A percentile compares a stretch with the other conserved stretches of the same genome.
Conservation (phyloP, 1,139 yeast genomes). For the Nakaseomyces bracarensis region DNA sequence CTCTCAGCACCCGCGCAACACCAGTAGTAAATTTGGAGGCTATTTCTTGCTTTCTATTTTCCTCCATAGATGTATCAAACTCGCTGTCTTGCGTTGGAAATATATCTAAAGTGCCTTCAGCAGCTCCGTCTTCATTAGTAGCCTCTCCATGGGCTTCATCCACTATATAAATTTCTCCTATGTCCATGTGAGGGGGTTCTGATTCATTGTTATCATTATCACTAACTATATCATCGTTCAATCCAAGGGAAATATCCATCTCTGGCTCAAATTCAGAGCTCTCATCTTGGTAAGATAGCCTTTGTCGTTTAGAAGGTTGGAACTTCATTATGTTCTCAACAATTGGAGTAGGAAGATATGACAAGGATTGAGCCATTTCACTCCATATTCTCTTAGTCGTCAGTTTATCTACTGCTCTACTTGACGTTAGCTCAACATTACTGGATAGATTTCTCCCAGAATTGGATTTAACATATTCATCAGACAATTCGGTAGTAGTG, state of each 20-base stretch:
- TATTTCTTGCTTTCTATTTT: conserved; percentile 5
- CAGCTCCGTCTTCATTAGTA: not conserved
- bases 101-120: conserved; percentile 3
- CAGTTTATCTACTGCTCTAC: conserved; percentile 4
- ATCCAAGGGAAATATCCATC: conserved; percentile 22
- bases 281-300: conserved; percentile 8
- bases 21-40: conserved; percentile 1
- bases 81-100: conserved; percentile 3
- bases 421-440: not conserved
- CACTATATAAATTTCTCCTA: not conserved
- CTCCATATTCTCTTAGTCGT: conserved; percentile 19
- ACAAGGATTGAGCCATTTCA: conserved; percentile 16
- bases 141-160: not conserved
- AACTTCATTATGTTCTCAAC: conserved; percentile 13
- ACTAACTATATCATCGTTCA: conserved; percentile 14
- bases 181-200: not conserved
- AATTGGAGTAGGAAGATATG: conserved; percentile 16
- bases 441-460: not conserved
- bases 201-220: conserved; percentile 1
- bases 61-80: conserved; percentile 1
- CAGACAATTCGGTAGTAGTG: conserved; percentile 20
- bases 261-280: conserved; percentile 14
- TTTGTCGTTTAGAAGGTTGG: conserved; percentile 14
- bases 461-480: conserved; percentile 14
- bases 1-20: conserved; percentile 6